Percentiles rank a stretch among this genome's conserved stretches.
phyloP scores from a whole-genome alignment of 345 rosid genomes.

The Acer campestre region DNA sequence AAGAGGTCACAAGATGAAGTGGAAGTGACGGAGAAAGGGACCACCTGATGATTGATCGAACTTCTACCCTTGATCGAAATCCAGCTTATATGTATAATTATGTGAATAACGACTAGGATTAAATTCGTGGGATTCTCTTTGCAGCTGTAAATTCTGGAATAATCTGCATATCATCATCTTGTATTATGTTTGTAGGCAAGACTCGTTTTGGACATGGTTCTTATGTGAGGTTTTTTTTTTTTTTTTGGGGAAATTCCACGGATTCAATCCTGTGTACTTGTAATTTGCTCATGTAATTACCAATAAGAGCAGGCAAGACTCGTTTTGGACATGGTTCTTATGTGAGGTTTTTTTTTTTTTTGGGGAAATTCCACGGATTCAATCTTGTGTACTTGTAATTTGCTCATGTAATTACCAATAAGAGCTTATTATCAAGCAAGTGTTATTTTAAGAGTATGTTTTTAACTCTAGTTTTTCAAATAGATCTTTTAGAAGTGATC shows the following conservation, averaged over 20 bases:
- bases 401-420: constrained; percentile 8
- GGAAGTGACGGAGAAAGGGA: too few species aligned
- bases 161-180: background rate
- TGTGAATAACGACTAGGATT: too few species aligned
- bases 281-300: background rate
- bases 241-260: background rate
- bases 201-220: background rate
- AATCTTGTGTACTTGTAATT: background rate
- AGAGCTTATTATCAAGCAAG: background rate
- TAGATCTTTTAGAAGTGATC: too few species aligned
- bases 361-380: background rate
- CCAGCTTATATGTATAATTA: too few species aligned
- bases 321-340: background rate
- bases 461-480: too few species aligned
- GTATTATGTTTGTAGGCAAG: background rate
- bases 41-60: too few species aligned
- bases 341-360: background rate
- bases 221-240: background rate
- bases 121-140: background rate
- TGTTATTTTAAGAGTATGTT: background rate
- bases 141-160: background rate
- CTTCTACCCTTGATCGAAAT: too few species aligned
- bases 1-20: too few species aligned
- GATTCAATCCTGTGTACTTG: background rate
- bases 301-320: constrained; percentile 3